Base-by-base conservation (phyloP, 2,329 filamentous ascomycete species). In the Sclerotinia sclerotiorum region DNA sequence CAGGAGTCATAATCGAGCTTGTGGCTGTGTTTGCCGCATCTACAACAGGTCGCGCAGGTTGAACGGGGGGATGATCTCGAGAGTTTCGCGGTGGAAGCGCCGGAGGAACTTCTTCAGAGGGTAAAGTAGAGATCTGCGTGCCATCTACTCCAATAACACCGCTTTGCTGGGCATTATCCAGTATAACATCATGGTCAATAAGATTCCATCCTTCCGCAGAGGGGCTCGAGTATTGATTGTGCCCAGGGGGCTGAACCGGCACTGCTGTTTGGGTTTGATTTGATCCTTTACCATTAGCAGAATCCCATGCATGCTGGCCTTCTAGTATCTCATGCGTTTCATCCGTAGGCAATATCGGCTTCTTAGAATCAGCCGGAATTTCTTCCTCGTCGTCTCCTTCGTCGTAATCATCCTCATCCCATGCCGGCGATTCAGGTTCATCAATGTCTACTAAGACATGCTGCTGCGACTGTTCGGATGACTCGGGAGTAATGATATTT, bases 351-450 rank as follows among this genome's bases (percentile, higher is more conserved):
- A 56, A 63, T 46, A 39, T 55, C 10, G 69, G 68, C 15, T 73
- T 72, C 68, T 42, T 44, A 15, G 63, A 27, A 24, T 51, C 27
- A 54, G 49, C 24, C 6, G 44, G 35, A 19, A 51, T 46, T 21
- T 44, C 44, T 27, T 68, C 60, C 29, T 67, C 64, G 6, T 44
- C 55, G 21, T 49, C 66, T 3, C 29, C 60, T 35, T 68, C 66
- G 7, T 68, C 62, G 10, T 66, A 65, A 55, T 73, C 74, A 69
- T 77, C 75, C 44, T 77, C 76, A 54, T 77, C 74, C 76, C 76
- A 77, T 49, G 73, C 75, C n/a, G 73, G 75, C 1, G 76, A 76
- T 70, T 76, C 76, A 13, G 72, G 70, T 52, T 73, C 72, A n/a
- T 76, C 74, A 32, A 74, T 46, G 68, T 77, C 70, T n/a, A 77